Conservation (phyloP, 2,329 filamentous ascomycete genomes). For the Colletotrichum godetiae region DNA sequence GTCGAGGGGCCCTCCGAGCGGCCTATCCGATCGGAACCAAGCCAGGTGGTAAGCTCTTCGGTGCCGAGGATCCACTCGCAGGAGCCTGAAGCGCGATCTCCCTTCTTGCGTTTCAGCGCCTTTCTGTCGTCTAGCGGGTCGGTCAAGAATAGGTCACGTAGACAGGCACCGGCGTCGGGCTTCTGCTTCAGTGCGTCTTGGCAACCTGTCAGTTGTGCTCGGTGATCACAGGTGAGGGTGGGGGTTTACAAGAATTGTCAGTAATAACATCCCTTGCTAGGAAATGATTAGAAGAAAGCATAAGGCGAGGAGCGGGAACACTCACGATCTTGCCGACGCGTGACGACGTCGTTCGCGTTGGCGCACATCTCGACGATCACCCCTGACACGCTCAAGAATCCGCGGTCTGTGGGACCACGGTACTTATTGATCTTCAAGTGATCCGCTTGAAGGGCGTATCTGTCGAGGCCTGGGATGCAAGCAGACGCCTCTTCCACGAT, state of each 20-base stretch:
- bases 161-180: constrained; percentile 32
- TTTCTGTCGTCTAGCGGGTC: constrained; percentile 36
- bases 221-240: too few relatives aligned
- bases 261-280: too few relatives aligned
- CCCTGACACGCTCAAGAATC: constrained; percentile 3
- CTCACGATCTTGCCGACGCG: neutral
- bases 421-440: constrained; percentile 15
- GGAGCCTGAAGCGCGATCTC: constrained; percentile 31
- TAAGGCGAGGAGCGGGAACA: neutral
- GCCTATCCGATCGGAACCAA: too few relatives aligned
- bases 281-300: too few relatives aligned
- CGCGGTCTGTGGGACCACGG: constrained; percentile 4
- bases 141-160: constrained; percentile 37
- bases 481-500: neutral
- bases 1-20: neutral
- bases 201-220: neutral
- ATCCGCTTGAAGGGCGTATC: neutral
- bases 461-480: neutral
- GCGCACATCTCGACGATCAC: neutral
- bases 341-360: neutral
- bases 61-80: constrained; percentile 39
- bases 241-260: too few relatives aligned
- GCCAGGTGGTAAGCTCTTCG: constrained; percentile 15
- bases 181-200: constrained; percentile 1
- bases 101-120: constrained; percentile 39